Evolutionary conservation across 768 basidiomycete species (phyloP), one percentile per base, ranked within the genome.

Genomic region (Naganishia onofrii): DNA sequence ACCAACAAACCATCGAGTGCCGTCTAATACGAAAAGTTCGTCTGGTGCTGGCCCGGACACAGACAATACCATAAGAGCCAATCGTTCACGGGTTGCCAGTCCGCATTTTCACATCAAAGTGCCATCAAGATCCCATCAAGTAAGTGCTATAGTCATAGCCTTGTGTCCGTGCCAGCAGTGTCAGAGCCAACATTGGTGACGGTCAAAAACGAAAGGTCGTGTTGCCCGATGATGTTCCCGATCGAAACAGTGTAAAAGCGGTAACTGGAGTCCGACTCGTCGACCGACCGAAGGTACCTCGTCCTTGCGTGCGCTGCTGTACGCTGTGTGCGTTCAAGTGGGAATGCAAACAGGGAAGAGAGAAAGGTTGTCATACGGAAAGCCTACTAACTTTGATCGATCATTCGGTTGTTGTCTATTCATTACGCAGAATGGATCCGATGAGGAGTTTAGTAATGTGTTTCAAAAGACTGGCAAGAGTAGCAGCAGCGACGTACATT

Each of bases 321-420:
- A 42, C 42, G 60, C 60, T 63, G 38, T 51, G 48, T 51, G 6
- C 48, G 21, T 26, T 44, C 36, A 29, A 36, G 23, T 15, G 65
- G 48, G 53, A 55, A 66, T 36, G 65, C n/a, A 60, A 51, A 60
- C 42, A 42, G 42, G 42, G 32, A 36, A 38, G 46, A 31, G 57
- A 54, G n/a, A 57, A 34, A 36, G 53, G 28, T 48, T 32, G 67
- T 63, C 60, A 63, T 42, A 68, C 44, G 66, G 48, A 67, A 71
- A 58, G 57, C 70, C 66, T 90, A 98, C 96, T 93, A 90, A 99
- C 96, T 96, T 85, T 93, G 93, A 89, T 99, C 96, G 88, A 99
- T 94, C 84, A 98, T 90, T 81, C 96, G 90, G 84, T 91, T 92
- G 87, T 99, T 92, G 85, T 98, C 80, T 81, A 44, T 44, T 31